These are phyloP conservation scores for Pichia sporocuriosa DNA, from an alignment of 805 yeast genomes.

Conservation along the genomic window DNA sequence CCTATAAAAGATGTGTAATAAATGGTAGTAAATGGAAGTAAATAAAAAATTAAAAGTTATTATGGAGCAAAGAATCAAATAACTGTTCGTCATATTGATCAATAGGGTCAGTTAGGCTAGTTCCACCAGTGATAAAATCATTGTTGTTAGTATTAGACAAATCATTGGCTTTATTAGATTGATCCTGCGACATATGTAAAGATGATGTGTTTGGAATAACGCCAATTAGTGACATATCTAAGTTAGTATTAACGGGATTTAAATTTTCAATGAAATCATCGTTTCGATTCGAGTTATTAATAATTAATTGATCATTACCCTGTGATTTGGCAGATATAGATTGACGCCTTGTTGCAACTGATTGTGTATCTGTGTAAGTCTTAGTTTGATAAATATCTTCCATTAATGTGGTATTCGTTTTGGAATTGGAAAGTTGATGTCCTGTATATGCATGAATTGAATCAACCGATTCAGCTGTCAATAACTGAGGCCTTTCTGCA, in stretches of 20 bases:
- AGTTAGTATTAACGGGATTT: neutral
- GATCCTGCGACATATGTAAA: neutral
- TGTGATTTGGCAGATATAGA: slow-evolving; percentile 2
- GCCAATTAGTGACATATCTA: slow-evolving; percentile 9
- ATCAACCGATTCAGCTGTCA: slow-evolving; percentile 20
- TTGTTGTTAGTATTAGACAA: neutral
- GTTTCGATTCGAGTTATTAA: neutral
- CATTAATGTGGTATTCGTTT: slow-evolving; percentile 30
- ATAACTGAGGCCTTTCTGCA: slow-evolving; percentile 23
- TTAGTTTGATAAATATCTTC: slow-evolving; percentile 29
- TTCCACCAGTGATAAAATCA: neutral
- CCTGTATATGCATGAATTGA: slow-evolving; percentile 15
- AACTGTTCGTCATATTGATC: slow-evolving; percentile 10
- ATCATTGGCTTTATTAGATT: neutral
- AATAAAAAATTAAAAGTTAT: neutral
- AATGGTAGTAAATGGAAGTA: neutral
- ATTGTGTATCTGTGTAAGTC: slow-evolving; percentile 24
- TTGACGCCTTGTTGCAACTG: slow-evolving; percentile 1
- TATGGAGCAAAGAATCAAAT: slow-evolving; percentile 1
- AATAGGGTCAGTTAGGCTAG: neutral
- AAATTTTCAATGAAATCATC: slow-evolving; percentile 5
- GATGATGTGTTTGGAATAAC: slow-evolving; percentile 9
- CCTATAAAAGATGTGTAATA: neutral
- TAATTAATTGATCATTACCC: too few species aligned
- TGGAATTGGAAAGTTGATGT: slow-evolving; percentile 25